A percentile compares a stretch with the other conserved stretches of the same genome.
phyloP scores from a whole-genome alignment of 176 grass and related monocot genomes.

The Zea mays region Zm-B73-REFERENCE-NAM-5.0 NC_050098.1:174732001-174732500 shows the following conservation, averaged over 20 bases:
- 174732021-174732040: constrained; percentile 46
- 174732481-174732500: constrained; percentile 30
- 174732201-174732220: background rate
- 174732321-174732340: background rate
- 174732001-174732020: background rate
- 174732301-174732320: constrained; percentile 52
- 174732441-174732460: background rate
- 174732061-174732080: constrained; percentile 63
- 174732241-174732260: constrained; percentile 2
- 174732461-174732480: constrained; percentile 25
- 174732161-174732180: constrained; percentile 55
- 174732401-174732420: constrained; percentile 44
- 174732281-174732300: constrained; percentile 92
- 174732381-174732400: constrained; percentile 31
- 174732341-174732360: constrained; percentile 28
- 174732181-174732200: constrained; percentile 7
- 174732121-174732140: constrained; percentile 80
- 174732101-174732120: constrained; percentile 87
- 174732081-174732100: constrained; percentile 44
- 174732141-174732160: constrained; percentile 93
- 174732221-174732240: constrained; percentile 39
- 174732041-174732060: constrained; percentile 15
- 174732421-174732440: background rate
- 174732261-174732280: constrained; percentile 97
- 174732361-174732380: constrained; percentile 8